phyloP scores from a whole-genome alignment of 768 basidiomycete genomes.

The Suillus clintonianus region DNA sequence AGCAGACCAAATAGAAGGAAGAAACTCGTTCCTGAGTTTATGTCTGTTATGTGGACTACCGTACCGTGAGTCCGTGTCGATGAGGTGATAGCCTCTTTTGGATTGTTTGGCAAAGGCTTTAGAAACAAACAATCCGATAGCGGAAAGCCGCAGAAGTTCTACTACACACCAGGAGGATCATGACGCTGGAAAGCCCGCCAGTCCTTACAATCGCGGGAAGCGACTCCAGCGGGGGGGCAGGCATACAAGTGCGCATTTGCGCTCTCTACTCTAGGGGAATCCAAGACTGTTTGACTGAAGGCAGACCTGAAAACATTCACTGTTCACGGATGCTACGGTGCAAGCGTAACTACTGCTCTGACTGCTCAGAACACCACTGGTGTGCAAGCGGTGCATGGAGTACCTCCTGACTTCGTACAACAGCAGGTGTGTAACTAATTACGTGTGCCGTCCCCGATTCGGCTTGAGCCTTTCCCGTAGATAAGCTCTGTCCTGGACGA shows the following conservation, averaged over 20 bases:
- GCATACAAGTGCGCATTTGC: slow-evolving; percentile 67
- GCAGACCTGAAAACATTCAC: slow-evolving; percentile 89
- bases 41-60: neutral
- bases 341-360: slow-evolving; percentile 80
- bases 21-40: neutral
- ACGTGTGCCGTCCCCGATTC: neutral
- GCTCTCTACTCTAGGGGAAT: neutral
- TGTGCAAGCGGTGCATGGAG: slow-evolving; percentile 71
- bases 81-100: slow-evolving; percentile 2
- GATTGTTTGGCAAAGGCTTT: slow-evolving; percentile 21
- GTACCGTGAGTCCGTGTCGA: neutral
- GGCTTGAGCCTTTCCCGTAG: slow-evolving; percentile 37
- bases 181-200: slow-evolving; percentile 21
- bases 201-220: slow-evolving; percentile 79
- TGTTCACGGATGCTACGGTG: slow-evolving; percentile 75
- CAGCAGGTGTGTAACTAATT: slow-evolving; percentile 58
- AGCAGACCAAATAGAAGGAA: neutral
- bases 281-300: slow-evolving; percentile 35
- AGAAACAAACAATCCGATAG: neutral
- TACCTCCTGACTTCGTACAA: slow-evolving; percentile 68
- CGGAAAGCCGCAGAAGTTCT: neutral
- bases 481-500: slow-evolving; percentile 72
- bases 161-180: neutral
- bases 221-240: slow-evolving; percentile 85
- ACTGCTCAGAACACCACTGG: slow-evolving; percentile 90